phyloP scores from a whole-genome alignment of 257 asterid species.

The Ocimum tenuiflorum region DNA sequence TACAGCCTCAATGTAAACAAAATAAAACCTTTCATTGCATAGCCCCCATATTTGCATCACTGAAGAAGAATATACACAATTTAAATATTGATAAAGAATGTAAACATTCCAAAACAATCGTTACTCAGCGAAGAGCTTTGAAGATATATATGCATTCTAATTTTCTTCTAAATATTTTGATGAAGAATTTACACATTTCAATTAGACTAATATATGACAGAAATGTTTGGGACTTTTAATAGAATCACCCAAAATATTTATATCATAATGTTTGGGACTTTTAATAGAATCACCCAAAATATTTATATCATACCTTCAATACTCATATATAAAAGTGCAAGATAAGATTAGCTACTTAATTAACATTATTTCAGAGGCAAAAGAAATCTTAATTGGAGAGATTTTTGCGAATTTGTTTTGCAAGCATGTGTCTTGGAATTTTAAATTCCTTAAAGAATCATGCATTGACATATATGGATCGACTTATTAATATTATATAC shows the following conservation, averaged over 20 bases:
- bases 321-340: neutral
- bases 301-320: neutral
- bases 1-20: too few relatives aligned
- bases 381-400: neutral
- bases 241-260: neutral
- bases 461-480: neutral
- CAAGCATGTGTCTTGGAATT: constrained; percentile 9
- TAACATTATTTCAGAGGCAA: neutral
- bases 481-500: neutral
- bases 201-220: too few relatives aligned
- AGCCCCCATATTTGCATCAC: too few relatives aligned
- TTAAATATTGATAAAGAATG: too few relatives aligned
- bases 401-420: neutral
- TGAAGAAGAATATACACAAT: too few relatives aligned
- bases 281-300: neutral
- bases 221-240: neutral
- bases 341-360: neutral
- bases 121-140: too few relatives aligned
- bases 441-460: neutral
- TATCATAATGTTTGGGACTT: neutral
- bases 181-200: too few relatives aligned
- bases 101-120: too few relatives aligned
- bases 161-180: too few relatives aligned
- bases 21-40: too few relatives aligned
- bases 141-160: too few relatives aligned